A percentile compares a stretch with the other conserved stretches of the same genome.
phyloP scores from a whole-genome alignment of 2,329 filamentous ascomycete species.

The Colletotrichum nymphaeae region DNA sequence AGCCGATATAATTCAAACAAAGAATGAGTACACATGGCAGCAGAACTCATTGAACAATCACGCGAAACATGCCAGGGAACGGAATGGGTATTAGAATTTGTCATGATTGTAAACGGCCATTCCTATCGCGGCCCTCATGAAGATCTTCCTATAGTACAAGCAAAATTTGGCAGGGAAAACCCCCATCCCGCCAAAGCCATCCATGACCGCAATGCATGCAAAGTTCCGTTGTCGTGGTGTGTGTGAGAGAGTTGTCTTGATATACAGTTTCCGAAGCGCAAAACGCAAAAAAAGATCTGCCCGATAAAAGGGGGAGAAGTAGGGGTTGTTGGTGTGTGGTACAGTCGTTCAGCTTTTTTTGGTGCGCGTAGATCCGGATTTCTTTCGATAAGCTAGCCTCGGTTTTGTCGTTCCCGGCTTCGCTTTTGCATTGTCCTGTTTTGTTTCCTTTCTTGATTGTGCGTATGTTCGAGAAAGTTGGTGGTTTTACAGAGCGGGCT shows the following conservation, averaged over 20 bases:
- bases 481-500: slow-evolving; percentile 61
- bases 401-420: slow-evolving; percentile 31
- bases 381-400: slow-evolving; percentile 1
- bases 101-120: slow-evolving; percentile 33
- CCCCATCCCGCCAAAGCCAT: slow-evolving; percentile 31
- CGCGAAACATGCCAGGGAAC: neutral
- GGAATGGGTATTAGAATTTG: slow-evolving; percentile 30
- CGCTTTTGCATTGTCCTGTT: slow-evolving; percentile 16
- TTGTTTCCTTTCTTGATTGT: slow-evolving; percentile 15
- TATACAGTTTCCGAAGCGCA: slow-evolving; percentile 32
- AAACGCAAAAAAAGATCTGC: slow-evolving; percentile 7
- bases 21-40: no score
- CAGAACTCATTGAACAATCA: no score
- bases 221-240: slow-evolving; percentile 28
- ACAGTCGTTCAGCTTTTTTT: slow-evolving; percentile 2
- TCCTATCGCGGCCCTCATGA: slow-evolving; percentile 33
- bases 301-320: neutral
- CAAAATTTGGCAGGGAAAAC: slow-evolving; percentile 33
- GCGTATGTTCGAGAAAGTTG: slow-evolving; percentile 30
- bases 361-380: neutral
- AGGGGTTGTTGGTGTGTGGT: neutral
- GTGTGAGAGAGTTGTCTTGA: slow-evolving; percentile 32
- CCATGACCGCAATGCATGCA: slow-evolving; percentile 35
- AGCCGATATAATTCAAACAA: no score
- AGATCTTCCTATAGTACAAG: slow-evolving; percentile 33